phyloP scores from a whole-genome alignment of 495 filamentous ascomycete genomes.

The Aspergillus leporis region DNA sequence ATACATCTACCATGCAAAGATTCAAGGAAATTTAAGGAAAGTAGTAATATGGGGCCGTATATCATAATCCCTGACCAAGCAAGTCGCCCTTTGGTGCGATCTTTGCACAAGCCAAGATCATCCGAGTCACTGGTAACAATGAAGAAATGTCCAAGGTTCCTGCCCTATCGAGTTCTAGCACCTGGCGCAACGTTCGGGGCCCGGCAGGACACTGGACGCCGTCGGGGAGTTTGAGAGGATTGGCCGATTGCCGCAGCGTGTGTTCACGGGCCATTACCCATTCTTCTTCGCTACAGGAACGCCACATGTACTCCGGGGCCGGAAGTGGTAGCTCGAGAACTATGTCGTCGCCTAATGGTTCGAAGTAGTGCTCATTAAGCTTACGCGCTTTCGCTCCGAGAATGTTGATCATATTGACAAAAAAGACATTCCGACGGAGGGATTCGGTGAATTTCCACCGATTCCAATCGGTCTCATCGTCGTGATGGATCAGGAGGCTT shows the following conservation, averaged over 20 bases:
- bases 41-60: not conserved
- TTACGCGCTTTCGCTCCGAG: slow-evolving; percentile 8
- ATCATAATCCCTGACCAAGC: not conserved
- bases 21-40: not conserved
- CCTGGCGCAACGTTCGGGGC: slow-evolving; percentile 15
- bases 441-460: slow-evolving; percentile 24
- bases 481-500: slow-evolving; percentile 10
- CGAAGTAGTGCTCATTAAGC: slow-evolving; percentile 16
- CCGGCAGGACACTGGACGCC: not conserved
- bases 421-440: slow-evolving; percentile 22
- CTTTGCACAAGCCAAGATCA: slow-evolving; percentile 17
- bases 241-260: slow-evolving; percentile 1
- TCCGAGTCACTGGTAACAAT: slow-evolving; percentile 16
- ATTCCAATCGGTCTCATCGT: slow-evolving; percentile 16
- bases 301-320: slow-evolving; percentile 23
- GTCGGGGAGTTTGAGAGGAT: not conserved
- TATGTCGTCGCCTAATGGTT: slow-evolving; percentile 15
- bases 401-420: slow-evolving; percentile 22
- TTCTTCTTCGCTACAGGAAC: slow-evolving; percentile 16
- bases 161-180: slow-evolving; percentile 8
- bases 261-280: slow-evolving; percentile 16
- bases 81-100: not conserved
- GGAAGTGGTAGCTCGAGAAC: slow-evolving; percentile 17
- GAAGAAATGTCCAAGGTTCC: slow-evolving; percentile 8
- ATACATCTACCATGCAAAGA: not conserved